Percentiles rank a stretch among this genome's conserved stretches.
Evolutionary conservation across 1,284 basidiomycete genomes (phyloP).

Genomic region (Cronartium ribicola): DNA sequence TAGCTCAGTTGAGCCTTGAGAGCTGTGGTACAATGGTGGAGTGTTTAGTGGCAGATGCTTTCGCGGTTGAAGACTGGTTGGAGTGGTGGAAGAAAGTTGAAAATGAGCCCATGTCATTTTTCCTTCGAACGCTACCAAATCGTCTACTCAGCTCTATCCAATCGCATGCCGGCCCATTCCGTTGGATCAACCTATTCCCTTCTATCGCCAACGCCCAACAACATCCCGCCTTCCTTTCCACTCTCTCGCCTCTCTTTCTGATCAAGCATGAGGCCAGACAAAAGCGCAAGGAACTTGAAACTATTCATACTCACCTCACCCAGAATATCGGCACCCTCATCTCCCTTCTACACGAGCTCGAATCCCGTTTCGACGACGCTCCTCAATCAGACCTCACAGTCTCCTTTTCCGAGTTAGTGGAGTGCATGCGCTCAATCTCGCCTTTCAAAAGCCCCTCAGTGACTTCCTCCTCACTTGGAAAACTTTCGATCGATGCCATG

Average conservation of each 20-base stretch:
- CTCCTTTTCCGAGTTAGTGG: constrained; percentile 11
- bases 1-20: no score
- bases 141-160: constrained; percentile 8
- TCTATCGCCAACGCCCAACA: not conserved
- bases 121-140: constrained; percentile 22
- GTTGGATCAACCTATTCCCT: constrained; percentile 10
- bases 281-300: constrained; percentile 17
- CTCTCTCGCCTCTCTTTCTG: constrained; percentile 21
- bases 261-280: constrained; percentile 22
- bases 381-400: not conserved
- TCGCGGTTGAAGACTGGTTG: no score
- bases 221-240: constrained; percentile 12
- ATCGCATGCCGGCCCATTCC: constrained; percentile 6
- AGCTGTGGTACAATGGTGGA: no score
- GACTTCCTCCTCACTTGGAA: no score
- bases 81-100: no score
- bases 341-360: constrained; percentile 9
- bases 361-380: constrained; percentile 1
- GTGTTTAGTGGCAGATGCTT: no score
- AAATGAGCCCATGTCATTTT: not conserved
- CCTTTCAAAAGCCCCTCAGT: not conserved
- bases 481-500: not conserved
- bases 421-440: constrained; percentile 6
- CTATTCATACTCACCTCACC: constrained; percentile 9
- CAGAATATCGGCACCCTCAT: constrained; percentile 24